phyloP scores from a whole-genome alignment of 805 yeast genomes.

The Blastobotrys muscicola region DNA sequence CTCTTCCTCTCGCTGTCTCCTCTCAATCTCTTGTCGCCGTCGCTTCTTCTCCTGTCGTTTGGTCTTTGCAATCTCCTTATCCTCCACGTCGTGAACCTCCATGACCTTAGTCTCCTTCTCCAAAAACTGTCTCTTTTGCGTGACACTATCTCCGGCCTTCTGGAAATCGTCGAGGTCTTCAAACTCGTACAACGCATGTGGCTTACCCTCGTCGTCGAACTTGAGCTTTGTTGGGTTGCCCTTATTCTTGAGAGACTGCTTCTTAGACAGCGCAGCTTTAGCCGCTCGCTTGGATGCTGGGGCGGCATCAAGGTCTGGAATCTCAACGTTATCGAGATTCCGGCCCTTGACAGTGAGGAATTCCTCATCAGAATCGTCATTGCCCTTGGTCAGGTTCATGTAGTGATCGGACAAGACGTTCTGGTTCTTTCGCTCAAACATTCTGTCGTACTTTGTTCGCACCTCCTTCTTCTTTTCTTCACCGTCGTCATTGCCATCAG shows the following conservation, averaged over 20 bases:
- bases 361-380: slow-evolving; percentile 47
- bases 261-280: slow-evolving; percentile 82
- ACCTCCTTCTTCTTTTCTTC: slow-evolving; percentile 37
- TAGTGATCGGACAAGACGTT: slow-evolving; percentile 86
- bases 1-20: slow-evolving; percentile 34
- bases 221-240: slow-evolving; percentile 69
- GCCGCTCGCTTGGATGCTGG: slow-evolving; percentile 77
- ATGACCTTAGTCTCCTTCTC: slow-evolving; percentile 56
- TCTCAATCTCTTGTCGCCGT: slow-evolving; percentile 72
- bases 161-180: slow-evolving; percentile 83
- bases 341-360: slow-evolving; percentile 82
- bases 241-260: slow-evolving; percentile 48
- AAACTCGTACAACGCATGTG: slow-evolving; percentile 86
- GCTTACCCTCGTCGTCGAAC: slow-evolving; percentile 90
- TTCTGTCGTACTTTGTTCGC: slow-evolving; percentile 84
- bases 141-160: slow-evolving; percentile 54
- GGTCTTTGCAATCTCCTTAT: slow-evolving; percentile 65
- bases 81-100: slow-evolving; percentile 64
- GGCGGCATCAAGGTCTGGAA: slow-evolving; percentile 39
- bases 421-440: slow-evolving; percentile 94
- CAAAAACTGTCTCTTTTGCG: slow-evolving; percentile 61
- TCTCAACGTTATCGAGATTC: slow-evolving; percentile 43
- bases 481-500: slow-evolving; percentile 56
- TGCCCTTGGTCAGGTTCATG: slow-evolving; percentile 52
- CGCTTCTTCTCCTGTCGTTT: slow-evolving; percentile 85